A percentile compares a stretch with the other conserved stretches of the same genome.
These are phyloP conservation scores for Botryotinia narcissicola DNA, from an alignment of 2,329 filamentous ascomycete genomes.

Conservation along the genomic window DNA sequence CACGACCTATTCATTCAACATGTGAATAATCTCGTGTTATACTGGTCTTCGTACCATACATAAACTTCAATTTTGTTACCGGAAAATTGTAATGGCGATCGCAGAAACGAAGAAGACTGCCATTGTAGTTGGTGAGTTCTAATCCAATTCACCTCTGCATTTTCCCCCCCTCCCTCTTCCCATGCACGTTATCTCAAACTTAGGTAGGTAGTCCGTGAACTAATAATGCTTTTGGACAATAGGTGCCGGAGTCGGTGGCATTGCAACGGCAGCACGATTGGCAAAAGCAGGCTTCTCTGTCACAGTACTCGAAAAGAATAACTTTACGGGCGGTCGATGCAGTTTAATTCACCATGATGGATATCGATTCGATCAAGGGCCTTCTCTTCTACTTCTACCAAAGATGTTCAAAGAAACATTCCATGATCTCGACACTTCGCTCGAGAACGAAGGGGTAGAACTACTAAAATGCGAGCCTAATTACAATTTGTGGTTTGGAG, in stretches of 20 bases:
- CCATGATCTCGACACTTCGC: slow-evolving; percentile 62
- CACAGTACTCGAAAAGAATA: slow-evolving; percentile 77
- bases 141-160: neutral
- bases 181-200: neutral
- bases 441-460: slow-evolving; percentile 64
- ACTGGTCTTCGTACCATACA: slow-evolving; percentile 25
- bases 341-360: slow-evolving; percentile 60
- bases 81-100: slow-evolving; percentile 27
- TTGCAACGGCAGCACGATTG: slow-evolving; percentile 68
- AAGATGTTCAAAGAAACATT: slow-evolving; percentile 69
- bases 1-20: slow-evolving; percentile 18
- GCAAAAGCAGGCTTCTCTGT: slow-evolving; percentile 68
- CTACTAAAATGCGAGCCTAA: slow-evolving; percentile 72
- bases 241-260: slow-evolving; percentile 69
- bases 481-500: slow-evolving; percentile 71
- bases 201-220: neutral
- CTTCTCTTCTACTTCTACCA: slow-evolving; percentile 69
- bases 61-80: slow-evolving; percentile 1
- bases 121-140: slow-evolving; percentile 50
- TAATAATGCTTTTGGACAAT: slow-evolving; percentile 33
- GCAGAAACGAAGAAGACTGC: slow-evolving; percentile 44
- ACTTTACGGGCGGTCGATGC: slow-evolving; percentile 69
- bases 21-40: slow-evolving; percentile 25
- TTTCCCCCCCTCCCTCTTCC: neutral
- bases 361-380: slow-evolving; percentile 73